phyloP scores from a whole-genome alignment of 495 filamentous ascomycete genomes.

The Neurospora sp. region DNA sequence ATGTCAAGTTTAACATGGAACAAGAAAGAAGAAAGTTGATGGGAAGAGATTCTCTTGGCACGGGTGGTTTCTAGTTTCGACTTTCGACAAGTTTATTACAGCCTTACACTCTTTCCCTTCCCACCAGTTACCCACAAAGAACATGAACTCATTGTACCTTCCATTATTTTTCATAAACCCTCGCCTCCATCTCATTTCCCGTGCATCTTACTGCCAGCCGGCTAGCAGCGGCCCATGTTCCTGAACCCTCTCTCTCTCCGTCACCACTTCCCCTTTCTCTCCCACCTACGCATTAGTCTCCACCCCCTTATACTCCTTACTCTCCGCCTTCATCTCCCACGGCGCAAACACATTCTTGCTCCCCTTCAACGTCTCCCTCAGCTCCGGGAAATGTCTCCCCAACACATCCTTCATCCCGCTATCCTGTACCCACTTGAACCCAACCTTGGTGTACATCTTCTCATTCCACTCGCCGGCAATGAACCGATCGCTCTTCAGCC shows the following conservation, averaged over 20 bases:
- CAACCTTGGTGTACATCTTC: conserved; percentile 28
- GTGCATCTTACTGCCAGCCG: neutral
- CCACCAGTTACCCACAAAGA: neutral
- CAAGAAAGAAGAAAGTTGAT: neutral
- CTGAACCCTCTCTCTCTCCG: neutral
- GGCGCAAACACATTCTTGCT: conserved; percentile 29
- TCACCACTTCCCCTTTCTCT: neutral
- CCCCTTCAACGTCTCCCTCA: conserved; percentile 15
- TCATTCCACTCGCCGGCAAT: conserved; percentile 24
- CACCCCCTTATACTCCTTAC: conserved; percentile 18
- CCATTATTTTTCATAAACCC: neutral
- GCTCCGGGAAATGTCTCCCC: conserved; percentile 26
- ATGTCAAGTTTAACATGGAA: neutral
- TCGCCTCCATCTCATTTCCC: neutral
- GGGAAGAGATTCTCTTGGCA: neutral
- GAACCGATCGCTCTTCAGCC: conserved; percentile 35
- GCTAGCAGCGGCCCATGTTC: neutral
- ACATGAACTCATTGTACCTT: neutral
- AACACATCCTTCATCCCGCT: conserved; percentile 23
- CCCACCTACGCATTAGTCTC: conserved; percentile 9
- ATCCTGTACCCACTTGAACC: conserved; percentile 31
- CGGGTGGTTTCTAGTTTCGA: neutral
- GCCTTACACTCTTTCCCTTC: neutral
- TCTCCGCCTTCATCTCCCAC: conserved; percentile 21
- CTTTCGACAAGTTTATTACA: neutral